Base-by-base conservation (phyloP, 495 filamentous ascomycete species). In the Penicillium cataractarum region DNA sequence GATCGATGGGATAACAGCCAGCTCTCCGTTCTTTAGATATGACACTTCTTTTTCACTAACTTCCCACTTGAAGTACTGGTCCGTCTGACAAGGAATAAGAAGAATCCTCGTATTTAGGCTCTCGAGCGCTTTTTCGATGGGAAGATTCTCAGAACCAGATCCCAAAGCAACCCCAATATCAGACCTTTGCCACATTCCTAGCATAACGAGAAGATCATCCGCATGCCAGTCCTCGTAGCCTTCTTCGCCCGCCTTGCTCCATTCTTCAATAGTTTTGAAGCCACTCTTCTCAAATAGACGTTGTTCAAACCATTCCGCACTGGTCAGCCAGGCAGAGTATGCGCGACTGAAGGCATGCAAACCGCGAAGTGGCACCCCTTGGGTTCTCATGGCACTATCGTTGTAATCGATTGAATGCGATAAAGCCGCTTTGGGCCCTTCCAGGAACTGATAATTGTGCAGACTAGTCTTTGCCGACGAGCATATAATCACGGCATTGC, bases 311-410 rank as follows among this genome's bases (percentile, higher is more conserved):
- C 87, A 89, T 1, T 84, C 78, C 29, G 87, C 84, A 60, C 83
- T 87, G 58, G 88, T 84, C 39, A 87, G 80, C 87, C 87, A 89
- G 0, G 86, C 86, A 1, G 87, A 86, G 73, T 90, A 90, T 2
- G 83, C 87, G 33, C 84, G 75, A 4, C 83, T 86, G 63, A 90
- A 82, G 17, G 87, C 86, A 65, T 83, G 86, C 66, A 90, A 65
- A 0, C 87, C 87, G 21, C 79, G 76, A 7, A 71, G n/a, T 6
- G 64, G 9, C 10, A 26, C 46, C 19, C 39, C 60, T 63, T 53
- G 68, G 74, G 64, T 82, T 74, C 61, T 79, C 72, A 39, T 68
- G 57, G 12, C 67, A 78, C 80, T 80, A 82, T 40, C 78, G 65
- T 61, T 81, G 78, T 59, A 80, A 61, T 64, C 71, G 29, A 63